Percentiles rank a stretch among this genome's conserved stretches.
These are phyloP conservation scores for Beauveria sp. DNA, from an alignment of 2,329 filamentous ascomycete species.

Conservation along the genomic window DNA sequence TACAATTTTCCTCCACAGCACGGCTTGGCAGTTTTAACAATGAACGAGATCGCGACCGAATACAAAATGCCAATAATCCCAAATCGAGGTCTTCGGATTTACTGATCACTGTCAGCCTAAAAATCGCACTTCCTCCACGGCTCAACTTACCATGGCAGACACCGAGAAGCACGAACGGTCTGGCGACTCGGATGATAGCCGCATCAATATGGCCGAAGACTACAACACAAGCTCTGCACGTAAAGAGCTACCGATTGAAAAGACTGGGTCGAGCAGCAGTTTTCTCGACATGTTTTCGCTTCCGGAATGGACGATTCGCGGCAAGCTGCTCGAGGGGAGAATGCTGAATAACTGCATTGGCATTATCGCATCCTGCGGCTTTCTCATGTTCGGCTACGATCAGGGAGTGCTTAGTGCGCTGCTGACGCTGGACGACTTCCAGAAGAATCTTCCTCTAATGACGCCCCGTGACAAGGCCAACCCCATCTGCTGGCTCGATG, in stretches of 20 bases:
- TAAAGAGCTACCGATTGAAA: not conserved
- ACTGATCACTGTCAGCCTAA: too few relatives aligned
- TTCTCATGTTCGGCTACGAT: constrained; percentile 19
- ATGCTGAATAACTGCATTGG: constrained; percentile 5
- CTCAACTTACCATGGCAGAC: not conserved
- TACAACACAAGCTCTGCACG: not conserved
- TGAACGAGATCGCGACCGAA: not conserved
- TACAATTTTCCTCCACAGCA: not conserved
- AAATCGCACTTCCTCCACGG: not conserved
- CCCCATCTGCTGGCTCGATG: constrained; percentile 19
- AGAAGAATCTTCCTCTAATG: constrained; percentile 20
- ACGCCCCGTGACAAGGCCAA: constrained; percentile 20
- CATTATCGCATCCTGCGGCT: constrained; percentile 5
- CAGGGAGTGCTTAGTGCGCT: constrained; percentile 23
- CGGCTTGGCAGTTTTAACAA: not conserved
- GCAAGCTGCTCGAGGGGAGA: constrained; percentile 1
- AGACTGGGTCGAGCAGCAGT: not conserved
- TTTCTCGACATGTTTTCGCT: constrained; percentile 17
- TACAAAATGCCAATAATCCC: not conserved
- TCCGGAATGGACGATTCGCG: constrained; percentile 15
- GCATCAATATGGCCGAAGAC: not conserved
- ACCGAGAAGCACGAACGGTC: not conserved
- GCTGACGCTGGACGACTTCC: constrained; percentile 21
- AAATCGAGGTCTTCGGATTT: not conserved
- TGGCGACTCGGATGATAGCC: not conserved